Evolutionary conservation across 164 flowering plant genomes (phyloP).

Genomic region (Macadamia tetraphylla): DNA sequence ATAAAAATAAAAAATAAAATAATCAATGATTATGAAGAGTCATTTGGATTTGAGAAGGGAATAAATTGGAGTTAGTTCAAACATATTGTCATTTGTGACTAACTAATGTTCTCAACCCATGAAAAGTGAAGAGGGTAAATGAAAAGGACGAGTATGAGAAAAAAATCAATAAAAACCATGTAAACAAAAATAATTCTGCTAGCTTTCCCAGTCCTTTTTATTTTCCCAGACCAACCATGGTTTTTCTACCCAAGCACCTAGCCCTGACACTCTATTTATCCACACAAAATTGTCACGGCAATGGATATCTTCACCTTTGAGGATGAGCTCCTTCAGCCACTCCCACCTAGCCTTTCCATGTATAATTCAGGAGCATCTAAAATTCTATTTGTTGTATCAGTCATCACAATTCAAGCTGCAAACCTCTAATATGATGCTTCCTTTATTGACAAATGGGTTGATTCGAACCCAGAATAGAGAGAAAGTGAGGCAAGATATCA

Average conservation of each 20-base stretch:
- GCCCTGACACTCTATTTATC: not conserved
- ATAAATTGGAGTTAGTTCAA: constrained; percentile 11
- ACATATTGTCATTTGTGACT: not conserved
- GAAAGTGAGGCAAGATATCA: constrained; percentile 60
- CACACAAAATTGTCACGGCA: not conserved
- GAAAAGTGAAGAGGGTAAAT: no score
- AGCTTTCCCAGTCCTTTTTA: constrained; percentile 9
- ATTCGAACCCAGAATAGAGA: constrained; percentile 68
- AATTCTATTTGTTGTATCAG: constrained; percentile 8
- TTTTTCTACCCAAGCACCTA: not conserved
- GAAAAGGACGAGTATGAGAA: constrained; percentile 19
- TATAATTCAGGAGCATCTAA: constrained; percentile 3
- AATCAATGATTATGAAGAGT: no score
- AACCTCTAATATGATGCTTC: constrained; percentile 46
- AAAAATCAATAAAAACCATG: constrained; percentile 24
- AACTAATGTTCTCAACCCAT: constrained; percentile 18
- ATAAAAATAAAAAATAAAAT: no score
- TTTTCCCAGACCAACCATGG: constrained; percentile 20
- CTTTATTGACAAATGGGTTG: constrained; percentile 51
- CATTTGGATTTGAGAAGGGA: constrained; percentile 14
- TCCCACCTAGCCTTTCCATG: constrained; percentile 8
- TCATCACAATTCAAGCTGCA: constrained; percentile 72
- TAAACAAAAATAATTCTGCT: constrained; percentile 15
- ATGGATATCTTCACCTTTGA: constrained; percentile 6
- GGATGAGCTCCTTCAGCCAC: constrained; percentile 9